phyloP scores from a whole-genome alignment of 2,329 filamentous ascomycete species.

The Lachnellula suecica region DNA sequence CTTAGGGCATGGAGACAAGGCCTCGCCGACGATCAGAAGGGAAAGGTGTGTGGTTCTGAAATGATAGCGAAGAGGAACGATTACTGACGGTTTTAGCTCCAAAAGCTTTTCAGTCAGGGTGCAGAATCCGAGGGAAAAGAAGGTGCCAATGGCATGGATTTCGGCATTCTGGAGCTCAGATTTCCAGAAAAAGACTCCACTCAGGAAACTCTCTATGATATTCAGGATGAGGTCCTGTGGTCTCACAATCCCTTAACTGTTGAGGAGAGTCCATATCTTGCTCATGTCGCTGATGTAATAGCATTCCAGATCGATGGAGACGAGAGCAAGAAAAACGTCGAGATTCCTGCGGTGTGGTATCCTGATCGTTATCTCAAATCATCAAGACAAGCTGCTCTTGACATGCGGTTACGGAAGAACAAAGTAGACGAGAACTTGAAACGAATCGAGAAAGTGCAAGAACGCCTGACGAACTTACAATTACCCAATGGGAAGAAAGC shows the following conservation, averaged over 20 bases:
- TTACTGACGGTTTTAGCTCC: too few species aligned
- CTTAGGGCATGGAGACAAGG: conserved; percentile 24
- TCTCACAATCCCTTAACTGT: conserved; percentile 17
- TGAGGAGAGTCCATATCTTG: conserved; percentile 28
- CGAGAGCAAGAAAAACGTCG: conserved; percentile 43
- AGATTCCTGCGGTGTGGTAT: conserved; percentile 52
- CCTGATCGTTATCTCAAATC: conserved; percentile 51
- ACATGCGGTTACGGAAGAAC: conserved; percentile 37
- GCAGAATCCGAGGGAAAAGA: conserved; percentile 18
- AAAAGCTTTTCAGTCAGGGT: conserved; percentile 29
- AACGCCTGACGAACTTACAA: conserved; percentile 25
- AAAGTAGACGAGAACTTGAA: conserved; percentile 28
- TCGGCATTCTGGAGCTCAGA: conserved; percentile 31
- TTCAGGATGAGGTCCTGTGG: conserved; percentile 34
- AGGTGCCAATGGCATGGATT: conserved; percentile 18
- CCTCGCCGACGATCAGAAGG: conserved; percentile 7
- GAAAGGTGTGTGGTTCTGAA: background rate
- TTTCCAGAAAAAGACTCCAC: conserved; percentile 25
- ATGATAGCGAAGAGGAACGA: too few species aligned
- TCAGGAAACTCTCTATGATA: conserved; percentile 32
- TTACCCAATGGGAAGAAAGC: conserved; percentile 22
- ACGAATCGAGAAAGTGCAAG: conserved; percentile 25
- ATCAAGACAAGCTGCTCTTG: conserved; percentile 45
- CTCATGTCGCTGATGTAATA: conserved; percentile 46
- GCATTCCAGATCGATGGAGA: conserved; percentile 44